Conservation (phyloP, 1,284 basidiomycete species). For the Marasmius tenuissimus region DNA sequence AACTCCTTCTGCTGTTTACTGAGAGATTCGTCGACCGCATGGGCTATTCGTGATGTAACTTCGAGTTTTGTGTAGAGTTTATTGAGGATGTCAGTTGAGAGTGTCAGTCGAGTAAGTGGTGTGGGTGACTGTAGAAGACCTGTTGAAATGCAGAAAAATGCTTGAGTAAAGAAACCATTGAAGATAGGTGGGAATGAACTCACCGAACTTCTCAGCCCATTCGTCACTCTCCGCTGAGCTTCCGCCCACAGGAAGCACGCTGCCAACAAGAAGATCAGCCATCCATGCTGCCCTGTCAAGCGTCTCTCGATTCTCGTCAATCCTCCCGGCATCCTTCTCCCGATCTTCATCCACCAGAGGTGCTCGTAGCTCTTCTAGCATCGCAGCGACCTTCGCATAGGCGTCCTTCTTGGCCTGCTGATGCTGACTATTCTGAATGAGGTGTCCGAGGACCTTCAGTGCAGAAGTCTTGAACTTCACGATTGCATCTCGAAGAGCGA, state of each 20-base stretch:
- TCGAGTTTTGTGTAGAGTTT: constrained; percentile 76
- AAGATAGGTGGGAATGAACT: constrained; percentile 21
- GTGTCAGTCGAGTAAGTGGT: constrained; percentile 57
- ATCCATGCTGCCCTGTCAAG: constrained; percentile 64
- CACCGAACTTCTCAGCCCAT: constrained; percentile 70
- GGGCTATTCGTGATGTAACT: constrained; percentile 74
- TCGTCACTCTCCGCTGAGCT: constrained; percentile 41
- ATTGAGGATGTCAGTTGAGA: constrained; percentile 65
- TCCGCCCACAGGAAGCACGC: constrained; percentile 29
- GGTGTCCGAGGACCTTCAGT: constrained; percentile 61
- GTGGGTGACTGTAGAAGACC: constrained; percentile 60
- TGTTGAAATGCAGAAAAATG: constrained; percentile 22
- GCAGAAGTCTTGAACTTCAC: constrained; percentile 69
- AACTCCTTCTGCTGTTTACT: constrained; percentile 83
- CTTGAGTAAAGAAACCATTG: constrained; percentile 3
- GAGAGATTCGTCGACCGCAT: constrained; percentile 74
- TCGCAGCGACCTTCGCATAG: constrained; percentile 61
- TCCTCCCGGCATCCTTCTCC: constrained; percentile 37
- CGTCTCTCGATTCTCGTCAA: constrained; percentile 43
- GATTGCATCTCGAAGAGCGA: constrained; percentile 48
- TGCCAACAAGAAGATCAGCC: constrained; percentile 71
- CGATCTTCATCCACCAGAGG: constrained; percentile 33
- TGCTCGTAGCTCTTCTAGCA: constrained; percentile 43
- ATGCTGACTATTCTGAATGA: constrained; percentile 55
- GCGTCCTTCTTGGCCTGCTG: constrained; percentile 58